Conservation (phyloP, 108 stramenopile species). For the Nitzschia sp. region DNA sequence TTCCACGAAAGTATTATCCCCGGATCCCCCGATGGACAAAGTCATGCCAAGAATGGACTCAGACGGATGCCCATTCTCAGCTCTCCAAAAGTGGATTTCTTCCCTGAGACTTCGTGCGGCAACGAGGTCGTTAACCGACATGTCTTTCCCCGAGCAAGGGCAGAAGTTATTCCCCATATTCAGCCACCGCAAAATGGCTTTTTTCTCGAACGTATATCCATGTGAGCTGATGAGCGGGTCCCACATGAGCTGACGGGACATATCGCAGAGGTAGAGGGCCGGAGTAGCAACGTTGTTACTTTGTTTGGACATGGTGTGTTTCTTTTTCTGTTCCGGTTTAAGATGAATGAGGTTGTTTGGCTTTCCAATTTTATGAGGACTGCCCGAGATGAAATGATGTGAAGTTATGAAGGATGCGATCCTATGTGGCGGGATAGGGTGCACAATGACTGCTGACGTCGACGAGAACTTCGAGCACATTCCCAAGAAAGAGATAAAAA, state of each 20-base stretch:
- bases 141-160: slow-evolving; percentile 7
- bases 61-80: not conserved
- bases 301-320: too few relatives aligned
- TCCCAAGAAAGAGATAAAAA: too few relatives aligned
- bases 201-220: slow-evolving; percentile 3
- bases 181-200: not conserved
- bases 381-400: too few relatives aligned
- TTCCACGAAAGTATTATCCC: too few relatives aligned
- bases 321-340: too few relatives aligned
- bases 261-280: slow-evolving; percentile 2
- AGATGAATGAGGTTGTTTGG: too few relatives aligned
- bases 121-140: slow-evolving; percentile 4
- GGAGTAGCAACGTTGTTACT: too few relatives aligned
- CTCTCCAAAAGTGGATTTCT: slow-evolving; percentile 13
- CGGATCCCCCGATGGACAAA: not conserved
- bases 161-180: slow-evolving; percentile 8
- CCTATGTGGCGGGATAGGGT: too few relatives aligned
- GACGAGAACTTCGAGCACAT: too few relatives aligned
- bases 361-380: too few relatives aligned
- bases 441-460: too few relatives aligned
- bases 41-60: not conserved
- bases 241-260: slow-evolving; percentile 5
- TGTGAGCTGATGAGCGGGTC: slow-evolving; percentile 6
- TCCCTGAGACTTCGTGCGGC: not conserved
- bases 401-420: too few relatives aligned